Evolutionary conservation across 345 rosid species (phyloP).

Genomic region (Draba incana): DNA sequence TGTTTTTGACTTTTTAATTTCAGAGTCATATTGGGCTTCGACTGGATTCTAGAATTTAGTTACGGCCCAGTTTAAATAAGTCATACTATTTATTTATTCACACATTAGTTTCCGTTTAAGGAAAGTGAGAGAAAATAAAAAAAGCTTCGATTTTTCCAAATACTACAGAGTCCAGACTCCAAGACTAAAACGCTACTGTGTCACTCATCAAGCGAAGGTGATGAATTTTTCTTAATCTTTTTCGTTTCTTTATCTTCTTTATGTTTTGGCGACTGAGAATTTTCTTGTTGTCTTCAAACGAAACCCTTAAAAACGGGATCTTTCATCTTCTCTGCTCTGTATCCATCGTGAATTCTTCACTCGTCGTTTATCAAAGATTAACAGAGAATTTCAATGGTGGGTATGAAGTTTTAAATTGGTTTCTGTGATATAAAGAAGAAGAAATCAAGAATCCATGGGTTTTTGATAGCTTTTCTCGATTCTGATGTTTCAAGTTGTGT

Average conservation of each 20-base stretch:
- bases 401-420: neutral
- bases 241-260: neutral
- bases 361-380: neutral
- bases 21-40: slow-evolving; percentile 13
- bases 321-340: slow-evolving; percentile 7
- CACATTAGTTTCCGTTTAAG: neutral
- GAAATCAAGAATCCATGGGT: neutral
- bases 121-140: neutral
- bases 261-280: neutral
- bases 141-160: neutral
- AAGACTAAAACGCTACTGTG: neutral
- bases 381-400: neutral
- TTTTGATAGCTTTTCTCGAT: neutral
- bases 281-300: neutral
- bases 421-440: neutral
- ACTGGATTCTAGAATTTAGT: neutral
- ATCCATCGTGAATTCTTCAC: neutral
- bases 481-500: neutral
- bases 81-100: no score
- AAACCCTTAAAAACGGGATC: neutral
- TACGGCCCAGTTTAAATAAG: slow-evolving; percentile 2
- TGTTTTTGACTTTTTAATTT: neutral
- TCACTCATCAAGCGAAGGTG: neutral
- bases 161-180: neutral
- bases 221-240: neutral